Percentiles rank a stretch among this genome's conserved stretches.
These are phyloP conservation scores for Fusarium sp. DNA, from an alignment of 2,329 filamentous ascomycete species.

Conservation along the genomic window DNA sequence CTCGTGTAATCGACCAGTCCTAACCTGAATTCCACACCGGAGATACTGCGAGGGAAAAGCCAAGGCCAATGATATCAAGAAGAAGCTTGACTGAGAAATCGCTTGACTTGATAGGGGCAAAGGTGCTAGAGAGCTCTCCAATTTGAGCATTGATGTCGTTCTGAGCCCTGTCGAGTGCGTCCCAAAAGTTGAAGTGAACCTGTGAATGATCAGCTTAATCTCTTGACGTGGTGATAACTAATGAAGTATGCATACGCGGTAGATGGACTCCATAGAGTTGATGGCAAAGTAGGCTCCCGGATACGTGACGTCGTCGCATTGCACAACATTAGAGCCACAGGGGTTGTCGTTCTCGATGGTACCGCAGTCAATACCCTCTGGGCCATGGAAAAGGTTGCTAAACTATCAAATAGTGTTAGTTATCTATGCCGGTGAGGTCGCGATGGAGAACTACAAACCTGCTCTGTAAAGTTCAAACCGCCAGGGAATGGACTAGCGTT, in stretches of 20 bases:
- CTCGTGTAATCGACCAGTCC: rapidly evolving
- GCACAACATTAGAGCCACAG: background rate
- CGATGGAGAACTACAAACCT: background rate
- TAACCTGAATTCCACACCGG: background rate
- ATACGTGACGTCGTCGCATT: background rate
- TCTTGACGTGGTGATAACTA: rapidly evolving
- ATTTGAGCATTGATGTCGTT: background rate
- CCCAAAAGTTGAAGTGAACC: background rate
- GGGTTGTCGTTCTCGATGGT: background rate
- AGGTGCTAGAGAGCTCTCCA: background rate
- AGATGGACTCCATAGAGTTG: background rate
- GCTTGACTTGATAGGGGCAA: background rate
- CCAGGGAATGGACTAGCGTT: background rate
- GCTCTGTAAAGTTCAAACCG: background rate
- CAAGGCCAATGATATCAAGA: background rate
- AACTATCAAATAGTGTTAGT: background rate
- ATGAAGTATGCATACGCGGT: background rate
- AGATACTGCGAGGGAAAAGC: background rate
- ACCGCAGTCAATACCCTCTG: background rate
- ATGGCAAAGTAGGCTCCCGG: background rate
- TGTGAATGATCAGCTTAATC: background rate
- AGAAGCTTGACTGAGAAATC: background rate
- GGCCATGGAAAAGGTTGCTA: background rate
- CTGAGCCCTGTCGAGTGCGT: background rate
- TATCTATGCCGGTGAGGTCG: rapidly evolving